Base-by-base conservation (phyloP, 2,329 filamentous ascomycete species). In the Teratosphaeria epicoccoides region DNA sequence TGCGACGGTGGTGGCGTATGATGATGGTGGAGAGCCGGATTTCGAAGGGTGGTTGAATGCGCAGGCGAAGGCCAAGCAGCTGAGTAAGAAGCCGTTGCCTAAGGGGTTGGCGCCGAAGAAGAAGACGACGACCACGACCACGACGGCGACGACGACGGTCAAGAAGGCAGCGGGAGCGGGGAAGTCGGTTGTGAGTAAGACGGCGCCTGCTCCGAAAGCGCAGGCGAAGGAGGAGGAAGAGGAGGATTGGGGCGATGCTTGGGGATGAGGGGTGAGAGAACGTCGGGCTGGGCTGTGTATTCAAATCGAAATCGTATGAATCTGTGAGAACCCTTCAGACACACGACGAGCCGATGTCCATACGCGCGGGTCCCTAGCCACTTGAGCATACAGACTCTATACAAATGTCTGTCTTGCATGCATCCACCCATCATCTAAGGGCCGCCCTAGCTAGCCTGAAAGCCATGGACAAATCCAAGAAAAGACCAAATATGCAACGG, bases 1-100 rank as follows among this genome's bases (percentile, higher is more conserved):
- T 12, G 6, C 55, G 12, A 46, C 50, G 4, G 50, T 46, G 40
- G 77, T 63, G 6, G 77, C 84, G 0, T 91, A 85, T 57, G 87
- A 91, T 53, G 89, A 95, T 60, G 83, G 86, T 24, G 83, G 84
- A 2, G 91, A 98, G 67, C 91, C 91, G 0, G 93, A 97, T 68
- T 97, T 98, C 69, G 91, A 89, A 4, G 90, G 89, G 4, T 97
- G 93, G 90, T 70, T 97, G 22, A 89, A 88, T 11, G 89, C 90
- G 11, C 88, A 96, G 66, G 82, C 85, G 5, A 78, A 84, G 56
- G 80, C 85, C 56, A 96, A 94, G 72, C 76, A 76, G 62, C 68
- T 53, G 49, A 66, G 51, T 1, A 78, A 77, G 60, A 93, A 87
- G 58, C 73, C 84, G 2, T 66, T 97, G 50, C 90, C 91, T 0